Percentiles rank a stretch among this genome's conserved stretches.
These are phyloP conservation scores for Pseudonitzschia delicatissima DNA, from an alignment of 108 stramenopile species.

Conservation along the genomic window DNA sequence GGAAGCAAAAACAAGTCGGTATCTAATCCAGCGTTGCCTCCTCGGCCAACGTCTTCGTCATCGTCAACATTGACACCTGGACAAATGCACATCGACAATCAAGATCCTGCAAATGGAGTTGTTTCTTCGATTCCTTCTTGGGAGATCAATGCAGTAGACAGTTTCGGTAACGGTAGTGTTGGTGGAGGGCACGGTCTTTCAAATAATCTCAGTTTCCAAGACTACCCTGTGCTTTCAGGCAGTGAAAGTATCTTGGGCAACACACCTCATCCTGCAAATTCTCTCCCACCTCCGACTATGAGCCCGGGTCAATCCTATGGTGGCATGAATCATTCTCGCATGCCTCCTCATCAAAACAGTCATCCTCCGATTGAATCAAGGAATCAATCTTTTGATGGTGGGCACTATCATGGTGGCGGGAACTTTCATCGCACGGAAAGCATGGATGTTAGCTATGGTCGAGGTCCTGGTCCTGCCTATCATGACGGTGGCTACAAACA, in stretches of 20 bases:
- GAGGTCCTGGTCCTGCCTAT: slow-evolving; percentile 16
- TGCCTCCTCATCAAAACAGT: slow-evolving; percentile 3
- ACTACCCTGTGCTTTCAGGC: slow-evolving; percentile 47
- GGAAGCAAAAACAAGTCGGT: not conserved
- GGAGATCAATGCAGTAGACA: slow-evolving; percentile 63
- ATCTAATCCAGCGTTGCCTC: slow-evolving; percentile 32
- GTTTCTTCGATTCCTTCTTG: slow-evolving; percentile 58
- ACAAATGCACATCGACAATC: slow-evolving; percentile 32
- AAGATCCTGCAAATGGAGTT: slow-evolving; percentile 21
- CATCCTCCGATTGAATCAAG: slow-evolving; percentile 45
- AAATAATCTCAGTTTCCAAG: slow-evolving; percentile 53
- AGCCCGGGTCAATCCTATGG: slow-evolving; percentile 5
- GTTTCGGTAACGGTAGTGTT: slow-evolving; percentile 51
- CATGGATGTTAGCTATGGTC: slow-evolving; percentile 45
- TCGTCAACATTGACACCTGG: slow-evolving; percentile 45
- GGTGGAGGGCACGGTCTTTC: slow-evolving; percentile 38
- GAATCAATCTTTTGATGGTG: slow-evolving; percentile 62
- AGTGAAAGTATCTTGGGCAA: slow-evolving; percentile 36
- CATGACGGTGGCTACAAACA: slow-evolving; percentile 20
- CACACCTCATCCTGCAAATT: not conserved
- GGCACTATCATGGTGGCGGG: slow-evolving; percentile 48
- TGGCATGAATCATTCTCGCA: slow-evolving; percentile 6
- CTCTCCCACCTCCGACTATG: not conserved
- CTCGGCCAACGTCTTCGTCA: slow-evolving; percentile 39
- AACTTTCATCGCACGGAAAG: slow-evolving; percentile 46